These are phyloP conservation scores for Kingdonia uniflora DNA, from an alignment of 164 flowering plant species.

Conservation along the genomic window DNA sequence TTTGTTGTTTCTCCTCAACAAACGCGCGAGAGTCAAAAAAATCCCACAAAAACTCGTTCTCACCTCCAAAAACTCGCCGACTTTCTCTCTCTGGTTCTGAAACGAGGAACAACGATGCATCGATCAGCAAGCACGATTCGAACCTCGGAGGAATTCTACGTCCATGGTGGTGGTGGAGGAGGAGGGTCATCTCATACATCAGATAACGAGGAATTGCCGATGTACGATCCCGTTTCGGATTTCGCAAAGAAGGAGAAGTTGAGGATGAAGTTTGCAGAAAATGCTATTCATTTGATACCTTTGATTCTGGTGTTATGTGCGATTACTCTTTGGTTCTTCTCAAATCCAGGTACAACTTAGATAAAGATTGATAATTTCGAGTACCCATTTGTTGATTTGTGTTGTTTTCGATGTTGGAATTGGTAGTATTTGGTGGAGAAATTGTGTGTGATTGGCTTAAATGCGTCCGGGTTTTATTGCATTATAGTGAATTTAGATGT, in stretches of 20 bases:
- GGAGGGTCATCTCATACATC: not conserved
- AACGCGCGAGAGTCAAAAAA: too few relatives aligned
- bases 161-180: not conserved
- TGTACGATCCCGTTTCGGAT: constrained; percentile 37
- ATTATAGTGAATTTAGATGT: not conserved
- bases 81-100: too few relatives aligned
- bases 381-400: too few relatives aligned
- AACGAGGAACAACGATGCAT: constrained; percentile 24
- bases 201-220: constrained; percentile 27
- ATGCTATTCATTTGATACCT: constrained; percentile 60
- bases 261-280: constrained; percentile 45
- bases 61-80: too few relatives aligned
- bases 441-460: too few relatives aligned
- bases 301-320: constrained; percentile 49
- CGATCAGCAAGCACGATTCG: constrained; percentile 34
- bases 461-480: too few relatives aligned
- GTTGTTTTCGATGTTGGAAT: too few relatives aligned
- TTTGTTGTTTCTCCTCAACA: too few relatives aligned
- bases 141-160: constrained; percentile 31
- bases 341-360: constrained; percentile 36
- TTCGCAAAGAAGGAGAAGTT: constrained; percentile 38
- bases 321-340: constrained; percentile 56
- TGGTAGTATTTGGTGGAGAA: too few relatives aligned
- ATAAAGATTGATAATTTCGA: too few relatives aligned
- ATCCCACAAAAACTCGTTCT: too few relatives aligned